Evolutionary conservation across 225 moss, liverwort and hornwort genomes (phyloP).

Genomic region (Sphagnum tenellum): DNA sequence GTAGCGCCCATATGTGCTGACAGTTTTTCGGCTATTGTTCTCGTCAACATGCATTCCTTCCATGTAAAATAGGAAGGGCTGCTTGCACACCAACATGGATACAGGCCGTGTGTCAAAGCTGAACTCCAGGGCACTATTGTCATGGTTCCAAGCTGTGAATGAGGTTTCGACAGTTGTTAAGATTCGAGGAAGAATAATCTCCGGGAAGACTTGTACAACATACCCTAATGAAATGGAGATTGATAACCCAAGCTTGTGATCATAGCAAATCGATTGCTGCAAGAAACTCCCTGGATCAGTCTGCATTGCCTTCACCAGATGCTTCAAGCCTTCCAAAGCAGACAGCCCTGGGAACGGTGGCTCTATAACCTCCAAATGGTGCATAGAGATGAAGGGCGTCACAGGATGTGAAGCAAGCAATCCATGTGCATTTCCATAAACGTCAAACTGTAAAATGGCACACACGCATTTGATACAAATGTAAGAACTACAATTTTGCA

Average conservation of each 20-base stretch:
- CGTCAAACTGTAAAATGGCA: constrained; percentile 55
- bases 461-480: too few relatives aligned
- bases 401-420: constrained; percentile 83
- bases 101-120: constrained; percentile 72
- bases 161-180: constrained; percentile 68
- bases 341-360: constrained; percentile 68
- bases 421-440: constrained; percentile 77
- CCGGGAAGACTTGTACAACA: constrained; percentile 54
- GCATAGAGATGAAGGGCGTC: constrained; percentile 95
- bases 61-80: constrained; percentile 75
- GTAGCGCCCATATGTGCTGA: constrained; percentile 63
- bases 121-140: constrained; percentile 55
- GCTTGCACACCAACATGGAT: constrained; percentile 53
- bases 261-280: constrained; percentile 86
- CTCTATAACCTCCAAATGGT: constrained; percentile 81
- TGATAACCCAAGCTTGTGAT: constrained; percentile 49
- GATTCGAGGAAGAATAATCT: constrained; percentile 62
- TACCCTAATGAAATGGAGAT: constrained; percentile 85
- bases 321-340: constrained; percentile 63
- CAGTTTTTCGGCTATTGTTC: constrained; percentile 14
- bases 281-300: constrained; percentile 77
- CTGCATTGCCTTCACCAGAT: constrained; percentile 65
- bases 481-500: too few relatives aligned
- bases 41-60: constrained; percentile 57
- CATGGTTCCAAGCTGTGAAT: constrained; percentile 76